phyloP scores from a whole-genome alignment of 108 stramenopile species.

The Cyclotella baltica region DNA sequence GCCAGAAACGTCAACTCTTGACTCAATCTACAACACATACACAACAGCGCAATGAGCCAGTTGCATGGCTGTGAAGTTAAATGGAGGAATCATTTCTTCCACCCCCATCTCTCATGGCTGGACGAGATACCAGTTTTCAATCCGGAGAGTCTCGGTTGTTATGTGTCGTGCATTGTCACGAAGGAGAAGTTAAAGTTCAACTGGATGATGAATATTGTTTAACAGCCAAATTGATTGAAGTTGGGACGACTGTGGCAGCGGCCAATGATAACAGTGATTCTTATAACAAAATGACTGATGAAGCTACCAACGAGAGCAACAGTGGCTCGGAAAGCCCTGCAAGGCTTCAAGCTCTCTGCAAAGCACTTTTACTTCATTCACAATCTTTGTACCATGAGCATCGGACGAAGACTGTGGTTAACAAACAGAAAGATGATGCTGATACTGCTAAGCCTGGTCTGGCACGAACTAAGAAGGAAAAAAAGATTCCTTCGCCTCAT shows the following conservation, averaged over 20 bases:
- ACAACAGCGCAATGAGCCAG: slow-evolving; percentile 32
- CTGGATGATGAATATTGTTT: slow-evolving; percentile 84
- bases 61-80: slow-evolving; percentile 81
- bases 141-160: slow-evolving; percentile 54
- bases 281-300: background rate
- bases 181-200: slow-evolving; percentile 89
- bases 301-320: background rate
- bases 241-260: slow-evolving; percentile 51
- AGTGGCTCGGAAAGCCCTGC: slow-evolving; percentile 78
- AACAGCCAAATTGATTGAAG: slow-evolving; percentile 82
- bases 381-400: slow-evolving; percentile 85
- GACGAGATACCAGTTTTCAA: slow-evolving; percentile 28
- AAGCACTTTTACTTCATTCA: slow-evolving; percentile 77
- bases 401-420: slow-evolving; percentile 58
- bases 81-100: slow-evolving; percentile 85
- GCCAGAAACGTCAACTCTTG: slow-evolving; percentile 63
- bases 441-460: slow-evolving; percentile 41
- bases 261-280: background rate
- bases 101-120: slow-evolving; percentile 68
- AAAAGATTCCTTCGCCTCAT: slow-evolving; percentile 49
- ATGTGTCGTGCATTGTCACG: slow-evolving; percentile 83
- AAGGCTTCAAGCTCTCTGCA: slow-evolving; percentile 72
- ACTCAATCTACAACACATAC: slow-evolving; percentile 22
- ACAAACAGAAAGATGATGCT: background rate
- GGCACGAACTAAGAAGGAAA: slow-evolving; percentile 55